These are phyloP conservation scores for Marvania coccoides DNA, from an alignment of 139 green algal genomes.

Conservation along the genomic window DNA sequence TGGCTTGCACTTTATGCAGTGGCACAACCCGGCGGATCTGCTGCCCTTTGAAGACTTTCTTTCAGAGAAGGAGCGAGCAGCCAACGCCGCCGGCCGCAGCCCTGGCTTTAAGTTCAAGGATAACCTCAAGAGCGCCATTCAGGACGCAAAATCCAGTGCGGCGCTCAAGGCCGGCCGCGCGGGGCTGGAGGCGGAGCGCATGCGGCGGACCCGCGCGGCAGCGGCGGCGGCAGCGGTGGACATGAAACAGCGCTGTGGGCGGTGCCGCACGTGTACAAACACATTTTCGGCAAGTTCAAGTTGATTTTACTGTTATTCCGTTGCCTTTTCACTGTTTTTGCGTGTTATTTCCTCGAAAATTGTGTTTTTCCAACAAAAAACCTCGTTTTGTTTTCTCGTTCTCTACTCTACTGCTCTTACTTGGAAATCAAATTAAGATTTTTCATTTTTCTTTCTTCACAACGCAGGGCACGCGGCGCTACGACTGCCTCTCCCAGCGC, in stretches of 20 bases:
- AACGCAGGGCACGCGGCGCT: constrained; percentile 30
- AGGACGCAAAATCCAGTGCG: constrained; percentile 26
- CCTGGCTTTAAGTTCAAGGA: constrained; percentile 21
- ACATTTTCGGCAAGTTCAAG: background rate
- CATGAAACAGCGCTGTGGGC: constrained; percentile 36
- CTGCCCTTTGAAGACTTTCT: constrained; percentile 25
- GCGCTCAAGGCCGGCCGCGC: constrained; percentile 14
- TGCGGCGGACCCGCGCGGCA: constrained; percentile 34
- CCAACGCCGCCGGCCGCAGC: constrained; percentile 8
- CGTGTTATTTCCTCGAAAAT: no score
- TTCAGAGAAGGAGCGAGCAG: constrained; percentile 21
- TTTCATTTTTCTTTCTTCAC: no score
- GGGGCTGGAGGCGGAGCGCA: constrained; percentile 10
- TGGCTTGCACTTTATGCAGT: constrained; percentile 39
- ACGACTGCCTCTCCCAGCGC: constrained; percentile 59
- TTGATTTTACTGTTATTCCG: no score
- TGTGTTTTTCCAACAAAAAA: no score
- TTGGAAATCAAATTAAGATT: no score
- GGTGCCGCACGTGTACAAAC: constrained; percentile 48
- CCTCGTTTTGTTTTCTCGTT: no score
- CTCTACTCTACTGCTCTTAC: no score
- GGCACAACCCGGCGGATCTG: constrained; percentile 23
- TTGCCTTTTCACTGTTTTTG: no score
- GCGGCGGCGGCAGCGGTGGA: constrained; percentile 31
- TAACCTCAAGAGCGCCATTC: constrained; percentile 14